phyloP scores from a whole-genome alignment of 2,329 filamentous ascomycete genomes.

The Elsinoe perseae region DNA sequence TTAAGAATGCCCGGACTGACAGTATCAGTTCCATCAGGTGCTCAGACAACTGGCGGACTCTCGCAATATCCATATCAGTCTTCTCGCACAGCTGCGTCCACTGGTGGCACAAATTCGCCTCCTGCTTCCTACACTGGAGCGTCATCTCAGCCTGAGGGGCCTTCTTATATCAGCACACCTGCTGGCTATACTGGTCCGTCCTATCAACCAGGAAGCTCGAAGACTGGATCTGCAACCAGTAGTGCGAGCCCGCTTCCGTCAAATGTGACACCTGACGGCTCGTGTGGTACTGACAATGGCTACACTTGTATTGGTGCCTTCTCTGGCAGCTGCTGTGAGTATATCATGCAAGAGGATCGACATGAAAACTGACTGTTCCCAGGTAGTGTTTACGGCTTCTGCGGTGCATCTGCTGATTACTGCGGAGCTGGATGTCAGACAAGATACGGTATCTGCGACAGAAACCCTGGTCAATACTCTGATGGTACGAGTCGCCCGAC shows the following conservation, averaged over 20 bases:
- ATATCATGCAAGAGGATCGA: not conserved
- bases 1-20: not conserved
- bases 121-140: not conserved
- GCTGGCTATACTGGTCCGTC: not conserved
- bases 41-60: not conserved
- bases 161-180: not conserved
- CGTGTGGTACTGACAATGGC: slow-evolving; percentile 7
- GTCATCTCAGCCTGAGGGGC: not conserved
- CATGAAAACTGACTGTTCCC: not conserved
- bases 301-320: slow-evolving; percentile 14
- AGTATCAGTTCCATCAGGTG: not conserved
- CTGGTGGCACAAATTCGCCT: not conserved
- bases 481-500: not conserved
- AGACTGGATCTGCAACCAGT: not conserved
- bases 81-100: not conserved
- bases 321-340: slow-evolving; percentile 15
- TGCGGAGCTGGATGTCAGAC: slow-evolving; percentile 19
- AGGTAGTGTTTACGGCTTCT: slow-evolving; percentile 19
- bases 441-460: slow-evolving; percentile 8
- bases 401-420: slow-evolving; percentile 16
- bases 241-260: not conserved
- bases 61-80: not conserved
- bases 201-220: not conserved
- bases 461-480: not conserved
- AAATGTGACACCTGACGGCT: slow-evolving; percentile 6